Evolutionary conservation across 345 rosid species (phyloP), one percentile per base, ranked within the genome.

Genomic region (sweet orange (Citrus sinensis)): DNA sequence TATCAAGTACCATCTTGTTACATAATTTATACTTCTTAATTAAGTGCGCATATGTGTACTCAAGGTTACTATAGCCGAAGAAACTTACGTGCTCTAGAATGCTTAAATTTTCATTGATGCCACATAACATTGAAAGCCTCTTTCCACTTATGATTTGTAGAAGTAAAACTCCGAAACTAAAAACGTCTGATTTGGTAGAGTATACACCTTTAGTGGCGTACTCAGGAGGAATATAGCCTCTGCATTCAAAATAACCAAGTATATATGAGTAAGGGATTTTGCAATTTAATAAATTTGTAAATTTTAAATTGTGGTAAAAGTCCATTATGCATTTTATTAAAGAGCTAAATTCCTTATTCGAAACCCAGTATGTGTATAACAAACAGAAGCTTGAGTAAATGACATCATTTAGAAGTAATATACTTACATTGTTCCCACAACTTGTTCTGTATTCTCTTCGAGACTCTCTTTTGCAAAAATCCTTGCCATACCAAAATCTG

Each of bases 221-320:
- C 70, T 87, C 89, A 7, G 89, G 88, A 29, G 89, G 87, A 78
- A 83, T 70, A 25, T 84, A 86, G 22, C 89, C 87, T 20, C 90
- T 84, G 84, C 79, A 82, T 39, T 5, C 16, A 30, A 60, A 13
- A 63, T 29, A 63, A 14, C 37, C 16, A 16, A 46, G 30, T n/a
- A 10, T 3, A 5, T 6, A 13, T 27, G 3, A 10, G 1, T 42
- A 42, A 11, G 16, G 51, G 16, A 42, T 42, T 11, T 11, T 11
- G 16, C 16, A 42, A 2, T 42, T 42, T 42, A 42, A 42, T 42
- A 42, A 40, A 40, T 40, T 40, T 40, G 4, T 40, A 40, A 40
- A 9, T 9, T 9, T 9, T 9, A 40, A 0, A 2, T 9, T 9
- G 3, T 40, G 13, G 4, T 40, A 40, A 42, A 42, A 42, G 51